Base-by-base conservation (phyloP, 2,329 filamentous ascomycete species). In the Alternaria atra region DNA sequence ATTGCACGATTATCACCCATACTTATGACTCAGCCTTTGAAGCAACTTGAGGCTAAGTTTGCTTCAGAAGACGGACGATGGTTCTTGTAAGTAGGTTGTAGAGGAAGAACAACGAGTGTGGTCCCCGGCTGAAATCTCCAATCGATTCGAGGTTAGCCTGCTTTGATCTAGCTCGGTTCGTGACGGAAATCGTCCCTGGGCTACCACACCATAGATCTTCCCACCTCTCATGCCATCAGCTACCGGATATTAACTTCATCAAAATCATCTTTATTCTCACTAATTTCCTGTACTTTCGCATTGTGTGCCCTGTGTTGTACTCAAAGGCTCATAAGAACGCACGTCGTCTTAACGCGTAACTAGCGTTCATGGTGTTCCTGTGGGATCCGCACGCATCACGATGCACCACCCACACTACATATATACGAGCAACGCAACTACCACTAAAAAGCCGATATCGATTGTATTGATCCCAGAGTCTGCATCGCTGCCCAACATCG, bases 401-500 rank as follows among this genome's bases (percentile, higher is more conserved):
- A 37, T 35, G 32, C 46, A 50, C 25, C 46, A 34, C 25, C 34
- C 46, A 37, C 46, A 20, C 46, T 50, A 35, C 34, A 25, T 27
- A 20, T 37, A 50, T 37, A 50, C 32, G 46, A 40, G 27, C 5
- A 20, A 9, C 44, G 6, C 32, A 37, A 46, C n/a, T 20, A 47
- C 55, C 55, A 54, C 15, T 58, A 9, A 54, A 25, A 47, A 39
- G 3, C 27, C 20, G 13, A 35, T 25, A 29, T 17, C 15, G 12
- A n/a, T 17, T 32, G n/a, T 6, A 25, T 23, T 37, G 40, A 39
- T 42, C 27, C 23, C 40, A 55, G 25, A 40, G 23, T 13, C 55
- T 65, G 64, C 63, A 52, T 58, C 57, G 58, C 63, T 67, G 65
- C 65, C 66, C 66, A 53, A 69, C 8, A 25, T 50, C 1, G 2